These are phyloP conservation scores for Alternaria sp. DNA, from an alignment of 2,329 filamentous ascomycete genomes.

Conservation along the genomic window DNA sequence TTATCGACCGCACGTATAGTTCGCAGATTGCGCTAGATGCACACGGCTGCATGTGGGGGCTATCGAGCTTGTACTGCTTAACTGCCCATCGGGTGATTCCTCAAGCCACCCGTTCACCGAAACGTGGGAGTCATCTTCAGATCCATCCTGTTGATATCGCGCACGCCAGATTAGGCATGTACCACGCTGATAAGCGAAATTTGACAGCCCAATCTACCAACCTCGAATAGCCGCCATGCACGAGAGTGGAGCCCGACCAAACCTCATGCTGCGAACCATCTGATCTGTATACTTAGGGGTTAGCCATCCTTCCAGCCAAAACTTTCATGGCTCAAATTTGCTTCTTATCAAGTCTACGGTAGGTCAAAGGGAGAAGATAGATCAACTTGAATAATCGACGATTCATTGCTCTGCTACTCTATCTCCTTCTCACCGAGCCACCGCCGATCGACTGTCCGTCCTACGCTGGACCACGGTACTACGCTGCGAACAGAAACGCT, in stretches of 20 bases:
- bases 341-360: background rate
- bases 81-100: conserved; percentile 2
- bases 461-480: background rate
- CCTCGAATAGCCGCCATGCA: conserved; percentile 7
- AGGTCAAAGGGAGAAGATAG: background rate
- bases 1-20: background rate
- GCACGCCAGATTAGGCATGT: background rate
- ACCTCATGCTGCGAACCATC: background rate
- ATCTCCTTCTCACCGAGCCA: conserved; percentile 2
- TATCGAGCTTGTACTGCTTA: background rate
- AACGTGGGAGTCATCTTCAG: background rate
- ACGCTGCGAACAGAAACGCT: background rate
- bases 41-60: conserved; percentile 4
- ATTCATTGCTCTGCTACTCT: conserved; percentile 7
- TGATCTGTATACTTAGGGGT: background rate
- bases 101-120: background rate
- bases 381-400: conserved; percentile 1
- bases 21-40: background rate
- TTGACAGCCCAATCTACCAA: conserved; percentile 1
- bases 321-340: background rate
- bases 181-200: background rate
- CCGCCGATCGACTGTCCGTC: background rate
- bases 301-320: background rate
- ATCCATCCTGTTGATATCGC: background rate
- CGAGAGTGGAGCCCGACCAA: conserved; percentile 5